Percentiles rank a stretch among this genome's conserved stretches.
Conservation (phyloP, 2,329 filamentous ascomycete species). For the Fusarium sp. region DNA sequence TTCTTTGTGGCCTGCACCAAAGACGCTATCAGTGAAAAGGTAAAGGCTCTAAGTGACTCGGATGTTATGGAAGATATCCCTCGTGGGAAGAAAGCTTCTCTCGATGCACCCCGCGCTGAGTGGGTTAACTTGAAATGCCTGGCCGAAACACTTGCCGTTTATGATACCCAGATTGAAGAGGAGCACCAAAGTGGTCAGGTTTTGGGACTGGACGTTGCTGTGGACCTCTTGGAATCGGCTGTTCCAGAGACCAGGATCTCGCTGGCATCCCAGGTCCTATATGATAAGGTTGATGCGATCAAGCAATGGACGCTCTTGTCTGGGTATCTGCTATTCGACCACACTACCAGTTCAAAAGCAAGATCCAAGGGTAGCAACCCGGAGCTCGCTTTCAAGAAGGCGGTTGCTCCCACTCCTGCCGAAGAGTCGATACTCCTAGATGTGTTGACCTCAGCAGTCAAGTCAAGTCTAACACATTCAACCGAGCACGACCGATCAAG, state of each 20-base stretch:
- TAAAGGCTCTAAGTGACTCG: slow-evolving; percentile 86
- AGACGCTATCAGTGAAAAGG: slow-evolving; percentile 81
- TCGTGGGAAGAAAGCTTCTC: slow-evolving; percentile 78
- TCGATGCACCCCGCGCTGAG: slow-evolving; percentile 78
- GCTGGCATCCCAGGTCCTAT: slow-evolving; percentile 86
- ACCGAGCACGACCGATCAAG: slow-evolving; percentile 73
- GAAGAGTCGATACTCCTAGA: slow-evolving; percentile 91
- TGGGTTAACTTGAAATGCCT: slow-evolving; percentile 96
- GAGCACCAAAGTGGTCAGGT: slow-evolving; percentile 64
- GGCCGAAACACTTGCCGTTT: slow-evolving; percentile 83
- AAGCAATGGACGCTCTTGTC: slow-evolving; percentile 89
- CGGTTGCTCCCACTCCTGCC: slow-evolving; percentile 77
- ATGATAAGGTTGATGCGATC: slow-evolving; percentile 83
- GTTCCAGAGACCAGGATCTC: slow-evolving; percentile 84
- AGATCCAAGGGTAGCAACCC: slow-evolving; percentile 65
- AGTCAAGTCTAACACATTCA: slow-evolving; percentile 75
- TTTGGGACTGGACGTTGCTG: slow-evolving; percentile 63
- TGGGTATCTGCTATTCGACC: slow-evolving; percentile 92
- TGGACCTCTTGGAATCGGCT: slow-evolving; percentile 70
- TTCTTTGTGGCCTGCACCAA: slow-evolving; percentile 93
- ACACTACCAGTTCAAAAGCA: slow-evolving; percentile 73
- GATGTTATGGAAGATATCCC: slow-evolving; percentile 80
- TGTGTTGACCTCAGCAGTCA: slow-evolving; percentile 85
- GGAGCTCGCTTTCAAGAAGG: slow-evolving; percentile 74
- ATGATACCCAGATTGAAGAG: slow-evolving; percentile 77